These are phyloP conservation scores for Durio zibethinus DNA, from an alignment of 345 rosid genomes.

Conservation along the genomic window DNA sequence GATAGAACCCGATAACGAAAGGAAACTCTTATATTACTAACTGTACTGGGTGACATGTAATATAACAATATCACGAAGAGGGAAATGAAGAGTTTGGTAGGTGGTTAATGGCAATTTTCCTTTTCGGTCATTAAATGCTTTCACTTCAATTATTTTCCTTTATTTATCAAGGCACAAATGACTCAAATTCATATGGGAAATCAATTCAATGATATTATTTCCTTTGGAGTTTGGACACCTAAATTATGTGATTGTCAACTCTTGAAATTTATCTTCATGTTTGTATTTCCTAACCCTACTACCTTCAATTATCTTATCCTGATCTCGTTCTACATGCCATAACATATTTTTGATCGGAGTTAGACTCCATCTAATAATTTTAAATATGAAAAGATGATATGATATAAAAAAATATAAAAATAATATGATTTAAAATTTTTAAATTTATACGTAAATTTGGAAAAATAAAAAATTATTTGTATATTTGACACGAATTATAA, in stretches of 20 bases:
- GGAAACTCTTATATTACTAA: no score
- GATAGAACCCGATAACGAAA: no score
- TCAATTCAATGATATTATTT: neutral
- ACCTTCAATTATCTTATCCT: neutral
- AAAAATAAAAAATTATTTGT: no score
- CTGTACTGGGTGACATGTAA: no score
- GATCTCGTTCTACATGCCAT: no score
- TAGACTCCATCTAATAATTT: neutral
- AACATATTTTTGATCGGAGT: neutral
- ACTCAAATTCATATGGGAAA: neutral
- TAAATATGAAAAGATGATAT: no score
- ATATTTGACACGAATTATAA: no score
- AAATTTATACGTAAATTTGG: no score
- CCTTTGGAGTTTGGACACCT: neutral
- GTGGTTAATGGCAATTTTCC: neutral
- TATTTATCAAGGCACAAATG: neutral
- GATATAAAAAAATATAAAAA: no score
- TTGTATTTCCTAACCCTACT: neutral
- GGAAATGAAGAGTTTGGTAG: neutral
- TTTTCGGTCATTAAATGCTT: conserved; percentile 12
- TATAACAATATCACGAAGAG: no score
- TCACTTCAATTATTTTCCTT: neutral
- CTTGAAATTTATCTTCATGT: neutral
- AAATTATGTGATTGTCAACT: neutral
- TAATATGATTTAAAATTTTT: no score